These are phyloP conservation scores for Fusarium multiceps DNA, from an alignment of 2,329 filamentous ascomycete species.

Conservation along the genomic window DNA sequence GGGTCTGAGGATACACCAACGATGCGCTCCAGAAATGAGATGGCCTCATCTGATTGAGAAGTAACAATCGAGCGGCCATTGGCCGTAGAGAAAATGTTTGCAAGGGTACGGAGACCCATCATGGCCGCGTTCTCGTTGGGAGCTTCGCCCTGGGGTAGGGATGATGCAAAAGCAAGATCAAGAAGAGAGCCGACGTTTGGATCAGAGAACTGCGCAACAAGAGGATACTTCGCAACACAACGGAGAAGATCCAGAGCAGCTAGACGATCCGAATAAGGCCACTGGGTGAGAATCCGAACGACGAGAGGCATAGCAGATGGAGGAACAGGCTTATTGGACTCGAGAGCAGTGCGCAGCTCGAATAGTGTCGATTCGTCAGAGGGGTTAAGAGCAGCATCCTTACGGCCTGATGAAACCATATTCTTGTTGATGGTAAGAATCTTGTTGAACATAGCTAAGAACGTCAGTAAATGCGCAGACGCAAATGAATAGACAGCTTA, in stretches of 20 bases:
- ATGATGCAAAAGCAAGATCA: slow-evolving; percentile 59
- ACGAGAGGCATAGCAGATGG: slow-evolving; percentile 70
- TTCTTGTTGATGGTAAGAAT: slow-evolving; percentile 79
- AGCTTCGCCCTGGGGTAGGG: slow-evolving; percentile 59
- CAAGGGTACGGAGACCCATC: slow-evolving; percentile 83
- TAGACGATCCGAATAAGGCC: slow-evolving; percentile 84
- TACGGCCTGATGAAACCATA: slow-evolving; percentile 76
- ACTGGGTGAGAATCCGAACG: slow-evolving; percentile 77
- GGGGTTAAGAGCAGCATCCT: slow-evolving; percentile 79
- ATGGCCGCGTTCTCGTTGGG: slow-evolving; percentile 84
- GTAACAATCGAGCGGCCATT: slow-evolving; percentile 75
- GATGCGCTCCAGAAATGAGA: slow-evolving; percentile 72
- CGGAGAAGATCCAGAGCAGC: slow-evolving; percentile 89
- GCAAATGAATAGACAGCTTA: slow-evolving; percentile 41
- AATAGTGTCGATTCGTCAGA: slow-evolving; percentile 73
- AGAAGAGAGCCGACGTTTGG: slow-evolving; percentile 69
- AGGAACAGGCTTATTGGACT: slow-evolving; percentile 63
- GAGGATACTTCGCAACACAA: slow-evolving; percentile 77
- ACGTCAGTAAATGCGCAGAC: not conserved
- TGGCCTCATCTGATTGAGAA: slow-evolving; percentile 67
- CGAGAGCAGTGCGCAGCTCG: slow-evolving; percentile 71
- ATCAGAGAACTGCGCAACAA: slow-evolving; percentile 70
- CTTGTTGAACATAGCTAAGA: slow-evolving; percentile 77
- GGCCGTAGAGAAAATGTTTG: slow-evolving; percentile 83
- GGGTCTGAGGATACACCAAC: slow-evolving; percentile 61